Conservation (phyloP, 139 green algal species). For the Coelastrella sp. region DNA sequence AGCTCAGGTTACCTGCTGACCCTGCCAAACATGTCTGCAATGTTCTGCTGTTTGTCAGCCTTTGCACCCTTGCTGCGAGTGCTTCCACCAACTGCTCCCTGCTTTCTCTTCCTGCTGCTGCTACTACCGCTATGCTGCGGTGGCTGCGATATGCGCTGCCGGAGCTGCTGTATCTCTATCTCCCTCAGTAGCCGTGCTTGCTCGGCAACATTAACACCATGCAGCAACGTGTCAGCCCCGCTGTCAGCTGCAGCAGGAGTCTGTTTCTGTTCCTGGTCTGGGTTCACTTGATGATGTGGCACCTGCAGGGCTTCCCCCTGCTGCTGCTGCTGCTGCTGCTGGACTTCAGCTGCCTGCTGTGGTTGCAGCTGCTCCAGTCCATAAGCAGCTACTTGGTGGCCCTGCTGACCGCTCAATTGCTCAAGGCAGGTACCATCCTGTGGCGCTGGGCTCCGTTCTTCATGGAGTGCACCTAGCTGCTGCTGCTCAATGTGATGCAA, state of each 20-base stretch:
- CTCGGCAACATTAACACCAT: slow-evolving; percentile 46
- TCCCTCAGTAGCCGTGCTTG: slow-evolving; percentile 55
- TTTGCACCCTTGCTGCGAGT: neutral
- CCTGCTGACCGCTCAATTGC: too few relatives aligned
- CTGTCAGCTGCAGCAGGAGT: neutral
- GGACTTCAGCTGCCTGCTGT: neutral
- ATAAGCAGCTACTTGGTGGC: too few relatives aligned
- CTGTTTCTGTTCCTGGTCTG: neutral
- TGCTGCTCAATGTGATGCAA: neutral
- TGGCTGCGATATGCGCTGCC: neutral
- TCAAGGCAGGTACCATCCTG: neutral
- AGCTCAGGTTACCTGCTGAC: too few relatives aligned
- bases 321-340: neutral
- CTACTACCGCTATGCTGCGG: slow-evolving; percentile 1
- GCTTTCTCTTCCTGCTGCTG: neutral
- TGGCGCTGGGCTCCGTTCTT: neutral
- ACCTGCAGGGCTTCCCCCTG: neutral
- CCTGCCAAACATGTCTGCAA: slow-evolving; percentile 18
- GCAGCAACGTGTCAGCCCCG: neutral
- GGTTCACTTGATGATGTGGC: neutral
- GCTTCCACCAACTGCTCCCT: neutral
- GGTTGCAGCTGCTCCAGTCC: too few relatives aligned
- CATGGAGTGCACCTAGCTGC: neutral
- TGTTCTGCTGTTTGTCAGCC: slow-evolving; percentile 24
- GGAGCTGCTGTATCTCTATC: slow-evolving; percentile 29